Conservation (phyloP, 2,329 filamentous ascomycete species). For the Botryotinia globosa region DNA sequence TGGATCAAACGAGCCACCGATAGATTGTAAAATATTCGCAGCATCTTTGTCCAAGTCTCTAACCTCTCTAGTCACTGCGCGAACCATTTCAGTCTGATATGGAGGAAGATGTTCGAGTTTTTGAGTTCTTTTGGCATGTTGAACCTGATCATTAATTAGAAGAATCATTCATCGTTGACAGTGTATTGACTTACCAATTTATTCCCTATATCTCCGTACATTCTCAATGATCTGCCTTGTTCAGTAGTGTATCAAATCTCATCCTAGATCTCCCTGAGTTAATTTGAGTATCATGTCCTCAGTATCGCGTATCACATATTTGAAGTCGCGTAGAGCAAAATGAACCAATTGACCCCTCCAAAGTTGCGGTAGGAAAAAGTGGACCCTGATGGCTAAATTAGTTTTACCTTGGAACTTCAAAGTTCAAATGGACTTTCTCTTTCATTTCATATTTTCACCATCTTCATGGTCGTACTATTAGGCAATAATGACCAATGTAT, state of each 20-base stretch:
- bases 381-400: not conserved
- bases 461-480: not conserved
- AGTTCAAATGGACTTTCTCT: not conserved
- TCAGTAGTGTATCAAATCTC: not conserved
- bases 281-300: not conserved
- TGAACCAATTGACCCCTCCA: not conserved
- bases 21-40: slow-evolving; percentile 57
- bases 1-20: slow-evolving; percentile 75
- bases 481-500: not conserved
- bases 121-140: slow-evolving; percentile 93
- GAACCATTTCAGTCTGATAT: slow-evolving; percentile 89
- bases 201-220: slow-evolving; percentile 70
- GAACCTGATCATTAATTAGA: slow-evolving; percentile 58
- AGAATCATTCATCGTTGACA: not conserved
- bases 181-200: slow-evolving; percentile 54
- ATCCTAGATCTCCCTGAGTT: not conserved
- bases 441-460: not conserved
- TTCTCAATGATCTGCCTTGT: slow-evolving; percentile 36
- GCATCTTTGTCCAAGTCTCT: slow-evolving; percentile 90
- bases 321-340: slow-evolving; percentile 1
- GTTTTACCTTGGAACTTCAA: not conserved
- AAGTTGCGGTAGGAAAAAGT: slow-evolving; percentile 7
- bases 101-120: slow-evolving; percentile 81
- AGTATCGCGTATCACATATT: not conserved
- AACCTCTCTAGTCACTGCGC: slow-evolving; percentile 83